Base-by-base conservation (phyloP, 192 early-diverging fungal genomes). In the Funneliformis mosseae region DNA sequence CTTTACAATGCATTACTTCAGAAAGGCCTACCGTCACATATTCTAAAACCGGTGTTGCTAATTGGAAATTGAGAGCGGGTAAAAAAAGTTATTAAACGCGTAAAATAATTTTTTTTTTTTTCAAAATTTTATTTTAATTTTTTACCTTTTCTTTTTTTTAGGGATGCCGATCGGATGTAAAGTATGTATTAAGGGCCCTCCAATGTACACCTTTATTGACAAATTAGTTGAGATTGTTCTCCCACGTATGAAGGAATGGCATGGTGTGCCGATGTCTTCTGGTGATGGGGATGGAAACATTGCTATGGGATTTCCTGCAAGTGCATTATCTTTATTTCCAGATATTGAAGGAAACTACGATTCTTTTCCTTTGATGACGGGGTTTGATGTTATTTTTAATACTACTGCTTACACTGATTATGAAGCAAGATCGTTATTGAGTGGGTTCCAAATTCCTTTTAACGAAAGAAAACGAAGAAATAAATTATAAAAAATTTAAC, bases 301-400 rank as follows among this genome's bases (percentile, higher is more conserved):
- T 82, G 91, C 92, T 6, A 85, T 99, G 81, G 93, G 93, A 38
- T 93, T 99, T 69, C 96, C 95, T 48, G 86, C 89, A 61, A 90
- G 91, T 64, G 95, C 91, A 33, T 88, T 99, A 38, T 95, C 96
- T 8, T 85, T 95, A 74, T 99, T 98, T 89, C 98, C 97, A 6
- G 98, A 99, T 86, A 96, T 99, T 81, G 98, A 99, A 84, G 92
- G 91, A 46, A 93, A 95, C 81, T 98, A 96, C 84, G 98, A 99
- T 74, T 91, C 94, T 88, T 96, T 94, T 82, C 98, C 98, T 12
- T 83, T 91, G 74, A 89, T 97, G 84, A 96, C 94, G 38, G 95
- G 96, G 25, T 96, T 96, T 82, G 90, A 92, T 69, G 92, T 99
- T 71, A 91, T 90, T 33, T 92, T 98, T 79, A 88, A 92, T 64